Evolutionary conservation across 2,329 filamentous ascomycete species (phyloP).

Genomic region (Colletotrichum gigasporum): DNA sequence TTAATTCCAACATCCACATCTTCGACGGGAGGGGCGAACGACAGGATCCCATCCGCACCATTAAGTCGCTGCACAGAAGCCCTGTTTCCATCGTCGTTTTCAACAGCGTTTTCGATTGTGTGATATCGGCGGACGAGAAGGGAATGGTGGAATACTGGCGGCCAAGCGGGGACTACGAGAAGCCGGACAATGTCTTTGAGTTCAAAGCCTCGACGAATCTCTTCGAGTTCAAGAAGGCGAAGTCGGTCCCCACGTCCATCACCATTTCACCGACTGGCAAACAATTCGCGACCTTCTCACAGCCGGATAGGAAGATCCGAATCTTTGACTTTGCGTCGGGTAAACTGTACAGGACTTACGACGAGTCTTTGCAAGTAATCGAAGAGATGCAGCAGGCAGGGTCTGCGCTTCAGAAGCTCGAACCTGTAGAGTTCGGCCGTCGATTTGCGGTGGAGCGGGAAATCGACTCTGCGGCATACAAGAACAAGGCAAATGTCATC

Average conservation of each 20-base stretch:
- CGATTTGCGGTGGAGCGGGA: slow-evolving; percentile 88
- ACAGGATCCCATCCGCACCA: slow-evolving; percentile 76
- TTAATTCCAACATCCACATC: slow-evolving; percentile 77
- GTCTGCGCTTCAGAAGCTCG: slow-evolving; percentile 80
- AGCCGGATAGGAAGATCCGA: slow-evolving; percentile 92
- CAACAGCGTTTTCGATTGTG: slow-evolving; percentile 89
- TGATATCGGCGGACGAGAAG: slow-evolving; percentile 85
- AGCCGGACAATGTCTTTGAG: slow-evolving; percentile 90
- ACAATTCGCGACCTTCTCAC: slow-evolving; percentile 88
- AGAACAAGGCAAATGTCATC: slow-evolving; percentile 81
- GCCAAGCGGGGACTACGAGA: slow-evolving; percentile 82
- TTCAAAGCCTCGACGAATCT: slow-evolving; percentile 94
- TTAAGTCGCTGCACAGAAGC: slow-evolving; percentile 82
- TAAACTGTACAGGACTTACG: slow-evolving; percentile 91
- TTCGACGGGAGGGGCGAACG: slow-evolving; percentile 92
- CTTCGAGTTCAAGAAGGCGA: slow-evolving; percentile 97
- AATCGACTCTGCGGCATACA: slow-evolving; percentile 75
- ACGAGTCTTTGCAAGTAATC: slow-evolving; percentile 89
- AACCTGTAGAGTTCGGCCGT: slow-evolving; percentile 91
- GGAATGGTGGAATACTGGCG: slow-evolving; percentile 99
- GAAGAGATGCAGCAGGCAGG: slow-evolving; percentile 98
- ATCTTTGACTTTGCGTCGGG: slow-evolving; percentile 92
- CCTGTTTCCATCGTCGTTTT: slow-evolving; percentile 88
- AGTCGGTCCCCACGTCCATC: slow-evolving; percentile 82
- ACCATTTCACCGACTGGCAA: slow-evolving; percentile 87